A percentile compares a stretch with the other conserved stretches of the same genome.
These are phyloP conservation scores for Metschnikowia koreensis DNA, from an alignment of 805 yeast genomes.

Conservation along the genomic window DNA sequence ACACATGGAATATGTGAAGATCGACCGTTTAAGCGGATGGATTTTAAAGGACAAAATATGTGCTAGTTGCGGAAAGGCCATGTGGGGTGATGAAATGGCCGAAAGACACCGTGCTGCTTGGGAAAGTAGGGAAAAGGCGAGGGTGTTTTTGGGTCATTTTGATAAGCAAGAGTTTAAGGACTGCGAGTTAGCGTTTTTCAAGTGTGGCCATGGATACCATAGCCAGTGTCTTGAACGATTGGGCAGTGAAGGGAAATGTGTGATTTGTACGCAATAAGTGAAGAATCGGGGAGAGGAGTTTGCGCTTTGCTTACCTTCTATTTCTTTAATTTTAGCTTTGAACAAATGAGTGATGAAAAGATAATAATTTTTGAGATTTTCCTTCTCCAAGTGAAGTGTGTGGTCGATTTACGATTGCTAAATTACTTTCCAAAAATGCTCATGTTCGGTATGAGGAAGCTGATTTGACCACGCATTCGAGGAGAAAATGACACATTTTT, in stretches of 20 bases:
- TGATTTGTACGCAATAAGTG: conserved; percentile 11
- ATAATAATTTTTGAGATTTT: too few relatives aligned
- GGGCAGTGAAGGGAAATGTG: conserved; percentile 20
- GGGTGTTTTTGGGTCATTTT: conserved; percentile 2
- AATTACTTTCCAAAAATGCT: too few relatives aligned
- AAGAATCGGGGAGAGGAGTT: background rate
- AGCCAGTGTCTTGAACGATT: conserved; percentile 51
- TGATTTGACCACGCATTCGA: too few relatives aligned
- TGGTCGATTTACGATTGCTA: too few relatives aligned
- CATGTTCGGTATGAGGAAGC: too few relatives aligned
- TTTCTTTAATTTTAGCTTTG: too few relatives aligned
- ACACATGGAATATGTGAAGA: conserved; percentile 43
- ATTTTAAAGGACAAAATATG: conserved; percentile 49
- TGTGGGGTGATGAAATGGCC: conserved; percentile 67
- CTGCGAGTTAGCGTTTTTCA: conserved; percentile 50
- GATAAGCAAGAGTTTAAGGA: conserved; percentile 15
- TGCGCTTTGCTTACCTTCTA: too few relatives aligned
- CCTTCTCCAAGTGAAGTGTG: too few relatives aligned
- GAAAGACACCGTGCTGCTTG: conserved; percentile 50
- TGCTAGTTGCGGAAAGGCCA: conserved; percentile 68
- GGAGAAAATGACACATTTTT: too few relatives aligned
- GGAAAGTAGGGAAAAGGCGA: conserved; percentile 43
- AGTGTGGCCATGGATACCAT: conserved; percentile 69
- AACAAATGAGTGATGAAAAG: too few relatives aligned
- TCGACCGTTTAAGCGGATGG: conserved; percentile 60